Evolutionary conservation across 345 rosid species (phyloP).

Genomic region (Eucalyptus curtisii): DNA sequence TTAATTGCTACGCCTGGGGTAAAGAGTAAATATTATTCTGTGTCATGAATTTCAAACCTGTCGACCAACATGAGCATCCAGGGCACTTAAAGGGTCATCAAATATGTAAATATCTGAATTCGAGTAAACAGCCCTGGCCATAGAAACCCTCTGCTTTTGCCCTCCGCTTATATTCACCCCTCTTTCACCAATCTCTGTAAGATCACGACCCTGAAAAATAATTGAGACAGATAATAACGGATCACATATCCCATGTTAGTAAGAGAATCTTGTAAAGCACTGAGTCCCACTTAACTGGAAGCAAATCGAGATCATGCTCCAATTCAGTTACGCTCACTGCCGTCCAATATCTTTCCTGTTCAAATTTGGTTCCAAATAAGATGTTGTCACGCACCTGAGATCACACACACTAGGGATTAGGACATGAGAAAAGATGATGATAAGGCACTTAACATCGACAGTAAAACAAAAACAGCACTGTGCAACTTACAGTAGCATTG

Average conservation of each 20-base stretch:
- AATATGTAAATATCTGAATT: slow-evolving; percentile 84
- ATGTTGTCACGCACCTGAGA: slow-evolving; percentile 79
- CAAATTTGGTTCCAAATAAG: slow-evolving; percentile 70
- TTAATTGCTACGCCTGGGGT: background rate
- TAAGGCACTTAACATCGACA: background rate
- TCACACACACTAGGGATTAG: background rate
- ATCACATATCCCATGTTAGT: background rate
- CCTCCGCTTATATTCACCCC: slow-evolving; percentile 99
- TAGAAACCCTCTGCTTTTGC: slow-evolving; percentile 96
- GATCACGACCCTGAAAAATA: slow-evolving; percentile 63
- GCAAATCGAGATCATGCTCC: slow-evolving; percentile 73
- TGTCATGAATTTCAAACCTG: slow-evolving; percentile 34
- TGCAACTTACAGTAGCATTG: slow-evolving; percentile 75
- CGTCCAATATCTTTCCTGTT: slow-evolving; percentile 52
- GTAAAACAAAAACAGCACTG: background rate
- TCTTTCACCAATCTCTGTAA: slow-evolving; percentile 96
- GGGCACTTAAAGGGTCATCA: slow-evolving; percentile 97
- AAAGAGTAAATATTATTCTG: background rate
- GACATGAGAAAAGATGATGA: background rate
- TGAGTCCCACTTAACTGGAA: slow-evolving; percentile 57
- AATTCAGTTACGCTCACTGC: slow-evolving; percentile 72
- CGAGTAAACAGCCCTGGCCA: slow-evolving; percentile 97
- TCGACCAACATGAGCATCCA: slow-evolving; percentile 87
- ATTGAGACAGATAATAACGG: background rate
- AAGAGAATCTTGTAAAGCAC: background rate